Base-by-base conservation (phyloP, 2,329 filamentous ascomycete species). In the Cladobotryum mycophilum region DNA sequence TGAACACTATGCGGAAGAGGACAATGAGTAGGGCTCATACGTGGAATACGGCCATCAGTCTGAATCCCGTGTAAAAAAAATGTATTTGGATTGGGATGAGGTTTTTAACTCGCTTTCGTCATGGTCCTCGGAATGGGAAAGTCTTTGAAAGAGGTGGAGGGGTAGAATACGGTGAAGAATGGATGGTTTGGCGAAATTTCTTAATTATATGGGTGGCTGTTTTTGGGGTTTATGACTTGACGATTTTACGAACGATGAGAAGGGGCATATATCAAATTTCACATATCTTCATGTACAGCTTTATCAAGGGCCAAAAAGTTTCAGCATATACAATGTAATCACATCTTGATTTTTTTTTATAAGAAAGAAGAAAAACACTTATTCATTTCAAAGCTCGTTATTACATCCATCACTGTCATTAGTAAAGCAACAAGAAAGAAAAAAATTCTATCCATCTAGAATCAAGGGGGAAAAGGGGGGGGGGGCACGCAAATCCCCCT, bases 11-110 rank as follows among this genome's bases (percentile, higher is more conserved):
- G 68, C 70, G 79, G 20, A 75, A 78, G 66, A 71, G 75, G 61
- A 81, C 79, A 3, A 73, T 81, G 73, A 77, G 72, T 55, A 81
- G 78, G 64, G 71, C 73, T 20, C 69, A 74, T 47, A 81, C 78
- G 7, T 82, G 76, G 73, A 76, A 73, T 45, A 70, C 73, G 13
- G 53, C 65, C 36, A 69, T 60, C 38, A 56, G 62, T 41, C 65
- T 64, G 20, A 20, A 5, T 20, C 3, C 20, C 20, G 20, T 20
- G 20, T 20, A 56, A 62, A n/a, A n/a, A n/a, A n/a, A n/a, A n/a
- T n/a, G n/a, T n/a, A 59, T 20, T 20, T 20, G 3, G 5, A 20
- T 20, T 20, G 20, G 20, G 20, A 20, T 5, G 20, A 5, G 20
- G 5, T 20, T 7, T 14, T 9, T 4, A 11, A 18, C 12, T n/a